Evolutionary conservation across 257 asterid species (phyloP).

Genomic region (Nemophila menziesii): DNA sequence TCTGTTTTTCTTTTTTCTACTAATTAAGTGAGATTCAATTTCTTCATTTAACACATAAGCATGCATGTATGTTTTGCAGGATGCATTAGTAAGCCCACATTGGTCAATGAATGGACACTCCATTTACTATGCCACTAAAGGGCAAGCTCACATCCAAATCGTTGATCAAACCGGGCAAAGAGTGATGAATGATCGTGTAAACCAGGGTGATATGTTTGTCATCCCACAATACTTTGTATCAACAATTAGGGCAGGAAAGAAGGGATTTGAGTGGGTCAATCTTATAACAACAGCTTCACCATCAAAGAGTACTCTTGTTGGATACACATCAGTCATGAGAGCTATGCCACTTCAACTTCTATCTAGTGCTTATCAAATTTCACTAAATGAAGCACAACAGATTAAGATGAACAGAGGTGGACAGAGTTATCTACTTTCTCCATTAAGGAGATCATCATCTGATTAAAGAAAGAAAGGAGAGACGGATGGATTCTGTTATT

Average conservation of each 20-base stretch:
- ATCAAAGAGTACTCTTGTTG: constrained; percentile 37
- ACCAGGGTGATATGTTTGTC: constrained; percentile 51
- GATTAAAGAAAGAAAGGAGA: constrained; percentile 8
- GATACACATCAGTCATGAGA: constrained; percentile 56
- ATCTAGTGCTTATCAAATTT: constrained; percentile 35
- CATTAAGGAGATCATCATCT: constrained; percentile 11
- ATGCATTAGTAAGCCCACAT: constrained; percentile 41
- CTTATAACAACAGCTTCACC: constrained; percentile 51
- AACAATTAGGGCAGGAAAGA: constrained; percentile 30
- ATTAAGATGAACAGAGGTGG: constrained; percentile 50
- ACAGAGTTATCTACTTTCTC: constrained; percentile 41
- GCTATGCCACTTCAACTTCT: constrained; percentile 60
- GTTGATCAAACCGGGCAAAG: constrained; percentile 35
- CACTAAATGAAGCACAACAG: constrained; percentile 38
- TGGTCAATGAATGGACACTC: constrained; percentile 50
- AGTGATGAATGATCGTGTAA: constrained; percentile 52
- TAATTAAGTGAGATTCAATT: too few species aligned
- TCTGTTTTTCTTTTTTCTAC: too few species aligned
- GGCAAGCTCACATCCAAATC: constrained; percentile 45
- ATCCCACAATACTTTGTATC: constrained; percentile 52
- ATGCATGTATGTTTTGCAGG: constrained; percentile 16
- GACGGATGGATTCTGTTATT: background rate
- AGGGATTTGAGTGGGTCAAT: constrained; percentile 51
- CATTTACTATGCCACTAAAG: constrained; percentile 44
- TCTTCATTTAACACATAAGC: too few species aligned